Evolutionary conservation across 2,329 filamentous ascomycete genomes (phyloP).

Genomic region (Plectosphaerella sp.): DNA sequence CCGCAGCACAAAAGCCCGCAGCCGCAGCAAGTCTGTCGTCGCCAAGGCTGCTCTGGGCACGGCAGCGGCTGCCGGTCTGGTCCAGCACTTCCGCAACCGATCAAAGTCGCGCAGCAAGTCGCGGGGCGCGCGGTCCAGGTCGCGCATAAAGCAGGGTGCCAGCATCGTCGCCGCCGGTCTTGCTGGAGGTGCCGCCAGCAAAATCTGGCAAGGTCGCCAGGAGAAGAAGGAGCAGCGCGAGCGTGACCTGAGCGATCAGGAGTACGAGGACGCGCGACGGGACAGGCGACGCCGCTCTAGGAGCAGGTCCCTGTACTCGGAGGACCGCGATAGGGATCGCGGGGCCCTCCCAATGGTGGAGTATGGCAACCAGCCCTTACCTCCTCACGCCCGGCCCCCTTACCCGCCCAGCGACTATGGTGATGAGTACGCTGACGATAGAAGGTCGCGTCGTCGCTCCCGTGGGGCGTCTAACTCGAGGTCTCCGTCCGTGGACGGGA

Average conservation of each 20-base stretch:
- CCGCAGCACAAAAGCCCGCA: slow-evolving; percentile 29
- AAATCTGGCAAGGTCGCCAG: slow-evolving; percentile 56
- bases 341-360: slow-evolving; percentile 62
- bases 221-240: slow-evolving; percentile 52
- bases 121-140: slow-evolving; percentile 37
- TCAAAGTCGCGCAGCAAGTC: slow-evolving; percentile 22
- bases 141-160: slow-evolving; percentile 47
- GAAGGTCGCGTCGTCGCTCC: slow-evolving; percentile 28
- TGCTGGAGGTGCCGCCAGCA: slow-evolving; percentile 56
- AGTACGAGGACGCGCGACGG: slow-evolving; percentile 14
- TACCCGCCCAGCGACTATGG: slow-evolving; percentile 25
- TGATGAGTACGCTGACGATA: slow-evolving; percentile 46
- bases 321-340: slow-evolving; percentile 52
- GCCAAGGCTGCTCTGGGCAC: slow-evolving; percentile 57
- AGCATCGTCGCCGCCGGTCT: slow-evolving; percentile 58
- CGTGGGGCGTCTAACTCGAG: slow-evolving; percentile 26
- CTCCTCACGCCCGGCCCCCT: slow-evolving; percentile 32
- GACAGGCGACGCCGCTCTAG: slow-evolving; percentile 23
- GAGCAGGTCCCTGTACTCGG: slow-evolving; percentile 50
- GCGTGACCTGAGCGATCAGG: slow-evolving; percentile 28
- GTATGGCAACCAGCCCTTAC: slow-evolving; percentile 57
- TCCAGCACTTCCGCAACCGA: slow-evolving; percentile 50
- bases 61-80: slow-evolving; percentile 52
- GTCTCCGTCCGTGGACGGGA: slow-evolving; percentile 25
- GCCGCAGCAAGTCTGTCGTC: slow-evolving; percentile 41